phyloP scores from a whole-genome alignment of 148 eudicot species.

The Nepenthes mirabilis region DNA sequence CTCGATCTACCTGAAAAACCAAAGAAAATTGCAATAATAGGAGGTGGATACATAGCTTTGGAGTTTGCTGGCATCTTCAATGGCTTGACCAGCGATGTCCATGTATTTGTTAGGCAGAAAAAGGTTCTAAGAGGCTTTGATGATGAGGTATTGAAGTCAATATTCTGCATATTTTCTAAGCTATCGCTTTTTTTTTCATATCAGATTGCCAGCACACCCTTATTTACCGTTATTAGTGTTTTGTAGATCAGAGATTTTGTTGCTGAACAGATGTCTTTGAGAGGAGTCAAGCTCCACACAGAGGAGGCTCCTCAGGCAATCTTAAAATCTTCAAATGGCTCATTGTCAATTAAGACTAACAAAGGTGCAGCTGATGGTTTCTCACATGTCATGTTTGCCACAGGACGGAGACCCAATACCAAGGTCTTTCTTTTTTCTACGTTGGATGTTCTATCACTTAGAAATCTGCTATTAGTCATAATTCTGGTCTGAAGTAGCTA shows the following conservation, averaged over 20 bases:
- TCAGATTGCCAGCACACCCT: neutral
- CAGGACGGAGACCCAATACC: conserved; percentile 90
- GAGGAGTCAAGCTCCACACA: conserved; percentile 80
- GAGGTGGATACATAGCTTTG: conserved; percentile 94
- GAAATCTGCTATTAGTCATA: too few relatives aligned
- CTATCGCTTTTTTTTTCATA: neutral
- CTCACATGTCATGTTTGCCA: conserved; percentile 95
- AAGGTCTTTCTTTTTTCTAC: conserved; percentile 32
- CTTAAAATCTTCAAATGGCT: conserved; percentile 64
- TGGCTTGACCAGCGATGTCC: conserved; percentile 80
- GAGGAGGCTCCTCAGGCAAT: conserved; percentile 88
- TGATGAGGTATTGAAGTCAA: conserved; percentile 59
- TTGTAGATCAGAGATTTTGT: conserved; percentile 86
- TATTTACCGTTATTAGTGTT: neutral
- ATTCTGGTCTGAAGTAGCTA: too few relatives aligned
- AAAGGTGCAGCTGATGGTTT: conserved; percentile 80
- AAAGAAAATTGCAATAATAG: conserved; percentile 87
- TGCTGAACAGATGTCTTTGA: conserved; percentile 79
- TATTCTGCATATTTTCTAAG: neutral
- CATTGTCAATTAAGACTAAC: conserved; percentile 73
- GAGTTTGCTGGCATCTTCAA: conserved; percentile 99
- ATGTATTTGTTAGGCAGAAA: conserved; percentile 86
- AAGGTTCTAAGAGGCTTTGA: conserved; percentile 89
- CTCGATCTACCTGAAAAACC: conserved; percentile 91
- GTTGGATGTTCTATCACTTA: neutral